Conservation (phyloP, 306 rosid genomes). For the Vigna reflexopilosa region DNA sequence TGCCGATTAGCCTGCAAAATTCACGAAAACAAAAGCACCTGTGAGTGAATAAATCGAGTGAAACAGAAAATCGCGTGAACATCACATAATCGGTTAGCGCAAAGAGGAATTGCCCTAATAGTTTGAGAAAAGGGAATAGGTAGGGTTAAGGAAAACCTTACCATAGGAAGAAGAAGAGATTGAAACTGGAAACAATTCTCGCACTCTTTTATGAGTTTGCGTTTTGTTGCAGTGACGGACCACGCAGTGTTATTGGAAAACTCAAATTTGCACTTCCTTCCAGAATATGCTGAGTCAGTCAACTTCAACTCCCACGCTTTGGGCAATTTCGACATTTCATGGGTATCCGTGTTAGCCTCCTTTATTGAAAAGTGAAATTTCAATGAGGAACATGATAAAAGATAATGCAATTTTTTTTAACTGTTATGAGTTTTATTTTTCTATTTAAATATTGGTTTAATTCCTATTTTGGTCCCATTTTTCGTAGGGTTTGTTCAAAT, state of each 20-base stretch:
- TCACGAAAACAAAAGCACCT: not conserved
- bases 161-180: not conserved
- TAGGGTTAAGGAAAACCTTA: not conserved
- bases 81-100: too few species aligned
- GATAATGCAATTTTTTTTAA: too few species aligned
- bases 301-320: not conserved
- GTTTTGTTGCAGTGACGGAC: not conserved
- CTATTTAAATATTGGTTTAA: too few species aligned
- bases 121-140: not conserved
- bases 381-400: too few species aligned
- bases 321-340: not conserved
- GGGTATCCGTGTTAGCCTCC: too few species aligned
- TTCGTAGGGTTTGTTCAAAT: too few species aligned
- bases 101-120: not conserved
- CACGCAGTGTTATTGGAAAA: not conserved
- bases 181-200: not conserved
- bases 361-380: too few species aligned
- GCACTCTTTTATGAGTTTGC: not conserved
- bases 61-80: not conserved
- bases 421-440: too few species aligned
- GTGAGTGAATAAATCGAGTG: constrained; percentile 14
- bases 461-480: too few species aligned
- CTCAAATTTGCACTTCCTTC: not conserved
- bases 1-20: constrained; percentile 82
- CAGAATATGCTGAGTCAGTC: not conserved